Evolutionary conservation across 2,329 filamentous ascomycete species (phyloP).

Genomic region (Sporothrix protearum): DNA sequence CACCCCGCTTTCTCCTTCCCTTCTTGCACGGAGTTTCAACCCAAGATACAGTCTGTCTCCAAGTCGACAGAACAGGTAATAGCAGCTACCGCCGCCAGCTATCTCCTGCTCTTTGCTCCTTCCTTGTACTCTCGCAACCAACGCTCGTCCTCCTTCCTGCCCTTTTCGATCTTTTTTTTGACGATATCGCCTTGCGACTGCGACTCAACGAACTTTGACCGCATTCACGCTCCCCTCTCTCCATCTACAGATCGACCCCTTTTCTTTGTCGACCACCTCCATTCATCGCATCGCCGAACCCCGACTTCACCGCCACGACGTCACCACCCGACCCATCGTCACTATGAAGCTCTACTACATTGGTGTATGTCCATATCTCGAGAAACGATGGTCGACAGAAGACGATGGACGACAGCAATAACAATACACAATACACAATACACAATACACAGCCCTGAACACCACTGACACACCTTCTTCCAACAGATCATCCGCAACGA

Average conservation of each 20-base stretch:
- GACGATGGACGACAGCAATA: not conserved
- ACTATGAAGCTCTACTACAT: conserved; percentile 87
- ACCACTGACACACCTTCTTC: conserved; percentile 24
- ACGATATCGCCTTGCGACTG: not conserved
- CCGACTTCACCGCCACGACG: not conserved
- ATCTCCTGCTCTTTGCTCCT: not conserved
- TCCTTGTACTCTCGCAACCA: not conserved
- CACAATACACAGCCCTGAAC: not conserved
- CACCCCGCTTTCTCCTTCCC: not conserved
- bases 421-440: too few species aligned
- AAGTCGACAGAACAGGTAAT: not conserved
- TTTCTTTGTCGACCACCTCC: not conserved
- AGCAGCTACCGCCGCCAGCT: not conserved
- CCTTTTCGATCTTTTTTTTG: not conserved
- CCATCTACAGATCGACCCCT: not conserved
- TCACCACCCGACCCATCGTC: conserved; percentile 27
- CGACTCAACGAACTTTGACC: not conserved
- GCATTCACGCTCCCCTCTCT: not conserved
- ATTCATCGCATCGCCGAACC: not conserved
- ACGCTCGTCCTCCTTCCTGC: not conserved
- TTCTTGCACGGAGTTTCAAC: conserved; percentile 22
- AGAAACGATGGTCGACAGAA: not conserved
- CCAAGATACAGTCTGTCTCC: not conserved
- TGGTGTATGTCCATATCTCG: conserved; percentile 55
- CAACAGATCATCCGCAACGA: conserved; percentile 76